Conservation (phyloP, 495 filamentous ascomycete genomes). For the Penicillium soppii region DNA sequence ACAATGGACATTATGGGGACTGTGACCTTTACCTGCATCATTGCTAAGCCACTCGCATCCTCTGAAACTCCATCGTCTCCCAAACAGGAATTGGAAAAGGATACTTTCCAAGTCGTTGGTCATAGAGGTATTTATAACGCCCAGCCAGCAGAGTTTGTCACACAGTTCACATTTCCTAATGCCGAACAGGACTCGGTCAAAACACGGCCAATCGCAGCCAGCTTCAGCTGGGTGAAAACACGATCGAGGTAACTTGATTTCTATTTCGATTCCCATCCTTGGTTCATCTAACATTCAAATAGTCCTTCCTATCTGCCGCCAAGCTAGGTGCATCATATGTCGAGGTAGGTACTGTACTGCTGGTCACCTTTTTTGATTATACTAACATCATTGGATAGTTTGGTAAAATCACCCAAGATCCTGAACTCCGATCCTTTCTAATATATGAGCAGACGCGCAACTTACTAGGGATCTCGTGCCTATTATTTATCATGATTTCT, state of each 20-base stretch:
- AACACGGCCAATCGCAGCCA: constrained; percentile 21
- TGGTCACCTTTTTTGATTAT: neutral
- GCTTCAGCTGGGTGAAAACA: constrained; percentile 43
- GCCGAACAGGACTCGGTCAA: constrained; percentile 18
- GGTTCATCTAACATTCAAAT: neutral
- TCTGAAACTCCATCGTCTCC: neutral
- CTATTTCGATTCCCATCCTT: neutral
- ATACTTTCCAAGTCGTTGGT: constrained; percentile 22
- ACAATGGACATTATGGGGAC: constrained; percentile 27
- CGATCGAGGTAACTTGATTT: constrained; percentile 18
- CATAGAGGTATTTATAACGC: constrained; percentile 22
- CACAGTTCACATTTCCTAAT: neutral
- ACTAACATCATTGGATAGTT: constrained; percentile 4
- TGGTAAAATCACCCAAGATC: neutral
- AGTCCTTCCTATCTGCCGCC: constrained; percentile 33
- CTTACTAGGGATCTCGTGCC: constrained; percentile 39
- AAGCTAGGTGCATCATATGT: constrained; percentile 37
- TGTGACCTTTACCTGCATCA: constrained; percentile 28
- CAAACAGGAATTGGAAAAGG: neutral
- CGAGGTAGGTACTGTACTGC: constrained; percentile 21
- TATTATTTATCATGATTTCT: constrained; percentile 42
- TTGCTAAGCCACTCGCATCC: constrained; percentile 13
- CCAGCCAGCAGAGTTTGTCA: neutral
- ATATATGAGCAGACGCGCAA: constrained; percentile 34
- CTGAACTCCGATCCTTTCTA: neutral